Conservation (phyloP, 2,329 filamentous ascomycete species). For the Xylogone sp. region DNA sequence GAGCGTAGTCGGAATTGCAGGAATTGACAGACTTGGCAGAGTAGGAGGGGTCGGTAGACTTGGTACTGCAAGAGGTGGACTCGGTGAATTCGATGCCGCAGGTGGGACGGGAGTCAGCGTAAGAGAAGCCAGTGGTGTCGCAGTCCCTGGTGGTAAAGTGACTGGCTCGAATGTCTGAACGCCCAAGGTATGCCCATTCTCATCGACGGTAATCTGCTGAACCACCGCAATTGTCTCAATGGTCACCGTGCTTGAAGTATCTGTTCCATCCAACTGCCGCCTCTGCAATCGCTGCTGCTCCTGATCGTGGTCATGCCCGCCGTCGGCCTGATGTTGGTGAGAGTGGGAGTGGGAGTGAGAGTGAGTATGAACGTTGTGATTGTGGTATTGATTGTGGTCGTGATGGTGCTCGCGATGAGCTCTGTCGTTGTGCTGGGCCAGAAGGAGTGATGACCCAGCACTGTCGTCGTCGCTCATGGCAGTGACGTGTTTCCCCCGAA, state of each 20-base stretch:
- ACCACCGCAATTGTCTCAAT: constrained; percentile 15
- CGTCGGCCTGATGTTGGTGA: neutral
- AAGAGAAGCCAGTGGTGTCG: neutral
- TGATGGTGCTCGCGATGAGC: constrained; percentile 27
- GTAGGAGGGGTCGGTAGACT: too few species aligned
- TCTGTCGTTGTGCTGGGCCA: constrained; percentile 22
- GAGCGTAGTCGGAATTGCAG: neutral
- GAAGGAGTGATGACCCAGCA: constrained; percentile 29
- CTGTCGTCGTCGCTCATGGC: constrained; percentile 22
- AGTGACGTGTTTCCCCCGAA: constrained; percentile 5
- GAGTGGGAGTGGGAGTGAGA: neutral
- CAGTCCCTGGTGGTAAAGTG: constrained; percentile 9
- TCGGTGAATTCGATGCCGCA: too few species aligned
- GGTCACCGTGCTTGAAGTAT: neutral
- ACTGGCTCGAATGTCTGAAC: constrained; percentile 14
- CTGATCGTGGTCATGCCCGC: neutral
- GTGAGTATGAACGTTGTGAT: constrained; percentile 14
- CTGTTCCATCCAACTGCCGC: neutral
- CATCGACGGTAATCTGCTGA: constrained; percentile 26
- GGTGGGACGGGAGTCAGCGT: neutral
- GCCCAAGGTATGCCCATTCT: constrained; percentile 21
- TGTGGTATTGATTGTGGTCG: constrained; percentile 15
- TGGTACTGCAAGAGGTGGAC: neutral
- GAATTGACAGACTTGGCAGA: too few species aligned
- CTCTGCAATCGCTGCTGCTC: neutral